phyloP scores from a whole-genome alignment of 441 rosid genomes.

The Arabidopsis hybrid region DNA sequence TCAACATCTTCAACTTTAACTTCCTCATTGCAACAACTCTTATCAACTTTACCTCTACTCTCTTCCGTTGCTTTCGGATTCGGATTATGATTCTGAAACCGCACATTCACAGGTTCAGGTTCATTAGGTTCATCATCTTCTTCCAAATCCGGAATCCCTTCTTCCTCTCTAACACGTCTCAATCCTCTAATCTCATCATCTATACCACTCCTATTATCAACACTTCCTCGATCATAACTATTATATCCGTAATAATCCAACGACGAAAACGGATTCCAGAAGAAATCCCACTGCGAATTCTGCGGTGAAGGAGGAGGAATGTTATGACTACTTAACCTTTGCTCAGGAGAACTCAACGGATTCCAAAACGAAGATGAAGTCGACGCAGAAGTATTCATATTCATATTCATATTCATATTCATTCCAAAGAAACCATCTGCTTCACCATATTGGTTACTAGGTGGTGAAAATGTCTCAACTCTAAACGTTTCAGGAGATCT shows the following conservation, averaged over 20 bases:
- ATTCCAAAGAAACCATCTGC: slow-evolving; percentile 73
- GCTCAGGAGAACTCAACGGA: slow-evolving; percentile 56
- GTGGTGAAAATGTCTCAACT: slow-evolving; percentile 62
- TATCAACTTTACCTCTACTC: slow-evolving; percentile 42
- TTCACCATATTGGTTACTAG: slow-evolving; percentile 60
- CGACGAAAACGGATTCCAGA: slow-evolving; percentile 98
- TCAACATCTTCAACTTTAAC: slow-evolving; percentile 82
- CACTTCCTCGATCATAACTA: slow-evolving; percentile 56
- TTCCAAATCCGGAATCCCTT: slow-evolving; percentile 97
- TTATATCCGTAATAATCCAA: slow-evolving; percentile 83
- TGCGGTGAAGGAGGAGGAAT: slow-evolving; percentile 93
- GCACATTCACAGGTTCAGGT: slow-evolving; percentile 51
- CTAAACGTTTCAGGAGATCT: slow-evolving; percentile 76
- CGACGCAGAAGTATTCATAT: slow-evolving; percentile 59
- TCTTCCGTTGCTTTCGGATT: slow-evolving; percentile 44
- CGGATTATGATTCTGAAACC: slow-evolving; percentile 40
- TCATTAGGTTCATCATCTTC: slow-evolving; percentile 79
- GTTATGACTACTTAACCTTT: slow-evolving; percentile 47
- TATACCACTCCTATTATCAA: slow-evolving; percentile 59
- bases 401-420: slow-evolving; percentile 58
- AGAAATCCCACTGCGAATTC: slow-evolving; percentile 93
- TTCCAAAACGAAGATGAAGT: slow-evolving; percentile 56
- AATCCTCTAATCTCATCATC: slow-evolving; percentile 87
- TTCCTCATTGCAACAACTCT: slow-evolving; percentile 59
- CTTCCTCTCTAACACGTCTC: slow-evolving; percentile 95